phyloP scores from a whole-genome alignment of 495 filamentous ascomycete genomes.

The Lasiosphaeria ovina region DNA sequence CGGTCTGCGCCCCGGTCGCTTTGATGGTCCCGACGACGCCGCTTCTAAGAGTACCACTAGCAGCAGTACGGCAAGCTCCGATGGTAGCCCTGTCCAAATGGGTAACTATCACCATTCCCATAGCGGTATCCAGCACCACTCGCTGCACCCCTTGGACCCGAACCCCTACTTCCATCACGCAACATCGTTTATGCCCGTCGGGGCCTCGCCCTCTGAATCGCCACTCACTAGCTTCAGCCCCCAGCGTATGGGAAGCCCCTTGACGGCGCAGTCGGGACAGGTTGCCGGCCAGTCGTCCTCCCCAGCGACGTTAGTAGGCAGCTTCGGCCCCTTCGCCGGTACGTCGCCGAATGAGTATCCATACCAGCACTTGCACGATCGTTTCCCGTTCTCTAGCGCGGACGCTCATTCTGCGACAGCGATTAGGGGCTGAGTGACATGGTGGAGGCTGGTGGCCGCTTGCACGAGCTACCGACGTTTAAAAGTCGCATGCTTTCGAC shows the following conservation, averaged over 20 bases:
- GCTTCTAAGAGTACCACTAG: slow-evolving; percentile 25
- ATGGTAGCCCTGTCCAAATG: slow-evolving; percentile 37
- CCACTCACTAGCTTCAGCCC: slow-evolving; percentile 23
- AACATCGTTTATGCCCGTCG: slow-evolving; percentile 21
- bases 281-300: slow-evolving; percentile 24
- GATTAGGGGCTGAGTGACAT: slow-evolving; percentile 13
- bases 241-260: slow-evolving; percentile 20
- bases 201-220: slow-evolving; percentile 34
- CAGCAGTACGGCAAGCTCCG: slow-evolving; percentile 35
- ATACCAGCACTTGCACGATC: slow-evolving; percentile 37
- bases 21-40: slow-evolving; percentile 34
- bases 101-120: slow-evolving; percentile 31
- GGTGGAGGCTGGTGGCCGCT: background rate
- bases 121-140: slow-evolving; percentile 40
- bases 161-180: slow-evolving; percentile 36
- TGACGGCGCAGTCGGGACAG: slow-evolving; percentile 19
- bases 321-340: slow-evolving; percentile 35
- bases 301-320: slow-evolving; percentile 25
- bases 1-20: slow-evolving; percentile 27
- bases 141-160: slow-evolving; percentile 30
- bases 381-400: slow-evolving; percentile 38
- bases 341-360: slow-evolving; percentile 38
- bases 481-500: background rate
- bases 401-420: slow-evolving; percentile 42
- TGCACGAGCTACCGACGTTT: background rate